These are phyloP conservation scores for Saururus chinensis DNA, from an alignment of 164 flowering plant genomes.

Conservation along the genomic window DNA sequence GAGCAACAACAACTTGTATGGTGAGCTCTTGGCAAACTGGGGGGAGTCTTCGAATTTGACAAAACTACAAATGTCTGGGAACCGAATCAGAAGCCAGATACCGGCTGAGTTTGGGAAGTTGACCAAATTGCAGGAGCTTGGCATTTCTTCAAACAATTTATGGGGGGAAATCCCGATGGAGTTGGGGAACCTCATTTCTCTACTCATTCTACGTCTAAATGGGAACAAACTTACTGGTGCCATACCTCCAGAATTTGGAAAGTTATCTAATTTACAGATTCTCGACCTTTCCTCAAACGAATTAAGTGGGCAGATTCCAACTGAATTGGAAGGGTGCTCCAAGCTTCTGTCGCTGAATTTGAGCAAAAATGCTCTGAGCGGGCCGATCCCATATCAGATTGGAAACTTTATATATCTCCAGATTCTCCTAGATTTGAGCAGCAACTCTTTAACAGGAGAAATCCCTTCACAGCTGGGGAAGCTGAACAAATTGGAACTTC, in stretches of 20 bases:
- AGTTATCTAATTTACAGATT: neutral
- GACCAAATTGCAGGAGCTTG: neutral
- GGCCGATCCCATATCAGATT: neutral
- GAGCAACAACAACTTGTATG: neutral
- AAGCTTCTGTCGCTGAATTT: neutral
- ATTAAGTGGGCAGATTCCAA: neutral
- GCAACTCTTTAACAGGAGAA: conserved; percentile 26
- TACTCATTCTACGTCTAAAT: neutral
- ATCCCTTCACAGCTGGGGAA: conserved; percentile 40
- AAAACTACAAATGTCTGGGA: neutral
- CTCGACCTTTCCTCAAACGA: neutral
- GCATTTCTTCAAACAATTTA: neutral
- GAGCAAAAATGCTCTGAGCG: neutral
- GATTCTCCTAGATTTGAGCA: conserved; percentile 26
- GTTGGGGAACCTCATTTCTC: neutral
- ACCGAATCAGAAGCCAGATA: neutral
- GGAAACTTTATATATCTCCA: conserved; percentile 19
- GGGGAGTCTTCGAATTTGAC: neutral
- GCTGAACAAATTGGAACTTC: conserved; percentile 19
- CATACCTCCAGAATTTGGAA: neutral
- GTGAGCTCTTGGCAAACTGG: neutral
- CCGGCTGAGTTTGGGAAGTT: neutral
- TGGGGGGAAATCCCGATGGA: neutral
- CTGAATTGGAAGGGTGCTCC: neutral
- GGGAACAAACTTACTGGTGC: neutral